Percentiles rank a stretch among this genome's conserved stretches.
These are phyloP conservation scores for Rhododendron kiyosumense DNA, from an alignment of 148 eudicot species.

Conservation along the genomic window DNA sequence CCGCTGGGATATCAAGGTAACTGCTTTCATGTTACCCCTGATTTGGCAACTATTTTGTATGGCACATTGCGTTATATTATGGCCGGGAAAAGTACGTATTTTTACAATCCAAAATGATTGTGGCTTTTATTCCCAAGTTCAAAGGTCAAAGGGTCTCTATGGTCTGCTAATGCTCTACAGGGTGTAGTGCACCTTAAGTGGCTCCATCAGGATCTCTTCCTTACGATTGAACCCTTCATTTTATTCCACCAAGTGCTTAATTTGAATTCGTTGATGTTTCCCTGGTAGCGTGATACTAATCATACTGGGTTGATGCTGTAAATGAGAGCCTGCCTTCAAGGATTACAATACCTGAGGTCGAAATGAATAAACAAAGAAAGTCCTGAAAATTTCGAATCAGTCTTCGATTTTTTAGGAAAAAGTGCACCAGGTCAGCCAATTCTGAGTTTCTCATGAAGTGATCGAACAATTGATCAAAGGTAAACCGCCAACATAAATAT, in stretches of 20 bases:
- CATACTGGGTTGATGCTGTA: neutral
- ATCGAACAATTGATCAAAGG: neutral
- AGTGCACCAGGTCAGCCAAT: neutral
- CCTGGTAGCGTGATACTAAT: neutral
- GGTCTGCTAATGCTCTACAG: neutral
- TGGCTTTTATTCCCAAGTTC: neutral
- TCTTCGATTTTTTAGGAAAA: neutral
- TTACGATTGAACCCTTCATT: neutral
- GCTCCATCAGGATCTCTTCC: neutral
- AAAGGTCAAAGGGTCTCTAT: neutral
- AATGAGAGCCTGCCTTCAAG: neutral
- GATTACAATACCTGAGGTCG: too few relatives aligned
- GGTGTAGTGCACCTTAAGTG: neutral
- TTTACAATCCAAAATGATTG: neutral
- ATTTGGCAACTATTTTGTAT: neutral
- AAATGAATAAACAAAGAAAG: neutral
- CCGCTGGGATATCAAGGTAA: conserved; percentile 58
- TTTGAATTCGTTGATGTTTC: neutral
- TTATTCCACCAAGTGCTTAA: neutral
- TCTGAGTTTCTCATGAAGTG: neutral
- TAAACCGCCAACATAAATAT: neutral
- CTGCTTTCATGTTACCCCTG: neutral
- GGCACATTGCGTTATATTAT: neutral
- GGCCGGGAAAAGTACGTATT: neutral
- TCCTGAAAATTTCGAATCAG: neutral